These are phyloP conservation scores for Medicago lupulina DNA, from an alignment of 306 rosid species.

Conservation along the genomic window DNA sequence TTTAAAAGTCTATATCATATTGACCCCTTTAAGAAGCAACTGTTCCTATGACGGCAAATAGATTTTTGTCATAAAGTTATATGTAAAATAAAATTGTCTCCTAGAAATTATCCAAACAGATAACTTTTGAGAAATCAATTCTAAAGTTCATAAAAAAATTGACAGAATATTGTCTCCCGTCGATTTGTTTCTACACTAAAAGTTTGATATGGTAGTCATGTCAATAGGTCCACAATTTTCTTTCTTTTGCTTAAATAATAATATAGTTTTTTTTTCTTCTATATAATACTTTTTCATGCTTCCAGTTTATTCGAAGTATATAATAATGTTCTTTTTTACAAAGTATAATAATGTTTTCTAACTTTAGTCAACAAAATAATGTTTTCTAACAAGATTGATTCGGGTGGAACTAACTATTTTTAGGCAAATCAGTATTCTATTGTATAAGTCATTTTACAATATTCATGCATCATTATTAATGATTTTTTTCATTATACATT, in stretches of 20 bases:
- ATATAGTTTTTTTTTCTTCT: neutral
- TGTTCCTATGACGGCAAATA: neutral
- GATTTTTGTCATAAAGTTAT: neutral
- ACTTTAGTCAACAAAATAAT: too few relatives aligned
- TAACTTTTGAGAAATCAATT: neutral
- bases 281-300: neutral
- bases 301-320: neutral
- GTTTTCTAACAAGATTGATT: too few relatives aligned
- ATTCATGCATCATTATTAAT: too few relatives aligned
- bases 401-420: too few relatives aligned
- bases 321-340: too few relatives aligned
- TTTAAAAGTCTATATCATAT: too few relatives aligned
- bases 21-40: neutral
- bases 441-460: too few relatives aligned
- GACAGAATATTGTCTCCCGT: conserved; percentile 7
- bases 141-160: neutral
- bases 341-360: too few relatives aligned
- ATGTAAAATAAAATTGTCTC: neutral
- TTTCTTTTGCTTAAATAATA: neutral
- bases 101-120: neutral
- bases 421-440: too few relatives aligned
- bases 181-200: neutral
- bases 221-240: conserved; percentile 6
- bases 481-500: too few relatives aligned
- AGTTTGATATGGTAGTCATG: neutral